Conservation (phyloP, 2,329 filamentous ascomycete genomes). For the Trichoderma citrinoviride region DNA sequence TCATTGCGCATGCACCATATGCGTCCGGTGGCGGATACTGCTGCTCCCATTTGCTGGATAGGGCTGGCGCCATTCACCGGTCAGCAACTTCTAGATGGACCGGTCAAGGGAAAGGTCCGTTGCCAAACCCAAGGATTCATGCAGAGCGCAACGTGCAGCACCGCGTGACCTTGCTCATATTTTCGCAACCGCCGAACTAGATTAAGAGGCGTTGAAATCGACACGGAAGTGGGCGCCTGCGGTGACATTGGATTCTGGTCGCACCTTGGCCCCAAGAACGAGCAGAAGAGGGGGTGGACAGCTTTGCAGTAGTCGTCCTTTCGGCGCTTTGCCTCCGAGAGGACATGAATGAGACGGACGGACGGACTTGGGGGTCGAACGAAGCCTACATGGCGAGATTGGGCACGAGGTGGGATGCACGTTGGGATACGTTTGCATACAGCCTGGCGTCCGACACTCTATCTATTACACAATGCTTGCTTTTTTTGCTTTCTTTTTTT, state of each 20-base stretch:
- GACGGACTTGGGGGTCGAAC: neutral
- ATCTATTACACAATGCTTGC: neutral
- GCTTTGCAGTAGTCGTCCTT: neutral
- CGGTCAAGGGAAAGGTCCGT: constrained; percentile 7
- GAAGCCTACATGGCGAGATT: neutral
- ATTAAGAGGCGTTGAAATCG: neutral
- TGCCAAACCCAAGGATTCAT: neutral
- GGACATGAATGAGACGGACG: neutral
- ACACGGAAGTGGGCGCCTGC: neutral
- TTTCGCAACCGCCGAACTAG: neutral
- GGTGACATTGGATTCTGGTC: neutral
- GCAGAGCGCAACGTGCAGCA: neutral
- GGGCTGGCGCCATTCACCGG: constrained; percentile 10
- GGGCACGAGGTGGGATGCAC: neutral
- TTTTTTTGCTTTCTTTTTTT: neutral
- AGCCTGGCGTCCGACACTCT: neutral
- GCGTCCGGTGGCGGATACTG: neutral
- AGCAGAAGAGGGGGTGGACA: neutral
- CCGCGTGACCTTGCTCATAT: constrained; percentile 3
- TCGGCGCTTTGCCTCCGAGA: neutral
- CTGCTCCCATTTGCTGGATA: constrained; percentile 18
- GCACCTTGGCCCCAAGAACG: neutral
- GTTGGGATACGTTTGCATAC: neutral
- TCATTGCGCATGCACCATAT: constrained; percentile 8
- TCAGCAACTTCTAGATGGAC: constrained; percentile 12